Percentiles rank a stretch among this genome's conserved stretches.
phyloP scores from a whole-genome alignment of 169 alveolate genomes.

The Cyclospora cayetanensis region DNA sequence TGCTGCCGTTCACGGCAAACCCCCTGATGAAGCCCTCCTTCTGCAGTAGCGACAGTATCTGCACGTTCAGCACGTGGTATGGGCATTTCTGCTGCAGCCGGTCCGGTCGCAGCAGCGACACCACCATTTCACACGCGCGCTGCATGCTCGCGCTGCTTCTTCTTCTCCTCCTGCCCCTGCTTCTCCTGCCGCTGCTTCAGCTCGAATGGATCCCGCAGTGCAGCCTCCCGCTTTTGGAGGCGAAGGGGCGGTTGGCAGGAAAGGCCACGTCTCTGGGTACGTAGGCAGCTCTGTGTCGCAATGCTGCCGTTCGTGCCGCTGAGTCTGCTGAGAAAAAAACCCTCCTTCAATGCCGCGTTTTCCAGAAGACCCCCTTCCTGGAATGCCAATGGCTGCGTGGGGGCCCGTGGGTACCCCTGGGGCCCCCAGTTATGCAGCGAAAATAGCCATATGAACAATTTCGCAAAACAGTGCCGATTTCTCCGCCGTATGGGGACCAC shows the following conservation, averaged over 20 bases:
- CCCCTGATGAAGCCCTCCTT: conserved; percentile 91
- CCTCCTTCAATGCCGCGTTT: too few relatives aligned
- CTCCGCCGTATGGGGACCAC: too few relatives aligned
- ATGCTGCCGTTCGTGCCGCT: too few relatives aligned
- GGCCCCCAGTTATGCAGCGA: too few relatives aligned
- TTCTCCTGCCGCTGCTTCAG: not conserved
- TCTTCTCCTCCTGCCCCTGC: not conserved
- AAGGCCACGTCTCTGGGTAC: too few relatives aligned
- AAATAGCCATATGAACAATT: too few relatives aligned
- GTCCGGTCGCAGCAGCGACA: conserved; percentile 85
- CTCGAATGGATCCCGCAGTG: not conserved
- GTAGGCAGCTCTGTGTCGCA: too few relatives aligned
- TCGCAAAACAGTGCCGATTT: too few relatives aligned
- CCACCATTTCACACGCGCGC: conserved; percentile 91
- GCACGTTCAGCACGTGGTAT: conserved; percentile 85
- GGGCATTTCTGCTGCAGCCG: conserved; percentile 85
- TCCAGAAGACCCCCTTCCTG: too few relatives aligned
- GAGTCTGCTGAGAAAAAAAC: too few relatives aligned
- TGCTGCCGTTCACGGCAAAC: conserved; percentile 87
- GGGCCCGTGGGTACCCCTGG: too few relatives aligned
- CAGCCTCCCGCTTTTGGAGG: not conserved
- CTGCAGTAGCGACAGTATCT: conserved; percentile 84
- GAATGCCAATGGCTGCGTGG: too few relatives aligned
- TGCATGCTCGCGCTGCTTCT: conserved; percentile 82
- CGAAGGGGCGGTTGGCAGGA: not conserved